These are phyloP conservation scores for Hyphopichia fennica DNA, from an alignment of 1,139 yeast species.

Conservation along the genomic window DNA sequence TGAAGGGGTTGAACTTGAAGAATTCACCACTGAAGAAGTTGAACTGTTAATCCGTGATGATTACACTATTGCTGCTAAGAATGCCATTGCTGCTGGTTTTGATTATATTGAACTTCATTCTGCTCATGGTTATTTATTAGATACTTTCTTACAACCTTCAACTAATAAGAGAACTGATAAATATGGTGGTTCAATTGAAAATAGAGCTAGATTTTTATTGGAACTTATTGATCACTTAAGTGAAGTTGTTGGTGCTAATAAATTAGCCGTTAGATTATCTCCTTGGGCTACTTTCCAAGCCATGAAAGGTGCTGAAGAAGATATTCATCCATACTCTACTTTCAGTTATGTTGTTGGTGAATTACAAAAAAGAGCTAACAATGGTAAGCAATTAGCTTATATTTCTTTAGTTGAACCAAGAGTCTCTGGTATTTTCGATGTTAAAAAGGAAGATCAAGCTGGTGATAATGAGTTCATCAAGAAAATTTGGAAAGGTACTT, in stretches of 20 bases:
- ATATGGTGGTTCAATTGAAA: slow-evolving; percentile 67
- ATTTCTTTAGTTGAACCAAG: slow-evolving; percentile 54
- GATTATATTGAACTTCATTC: slow-evolving; percentile 69
- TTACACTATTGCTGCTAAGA: slow-evolving; percentile 45
- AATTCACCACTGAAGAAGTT: slow-evolving; percentile 37
- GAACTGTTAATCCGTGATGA: slow-evolving; percentile 31
- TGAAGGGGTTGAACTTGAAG: slow-evolving; percentile 35
- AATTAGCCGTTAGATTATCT: slow-evolving; percentile 58
- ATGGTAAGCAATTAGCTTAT: slow-evolving; percentile 46
- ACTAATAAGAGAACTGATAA: slow-evolving; percentile 63
- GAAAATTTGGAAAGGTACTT: slow-evolving; percentile 48
- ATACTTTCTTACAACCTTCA: slow-evolving; percentile 50
- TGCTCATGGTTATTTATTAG: slow-evolving; percentile 69
- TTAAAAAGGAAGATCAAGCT: slow-evolving; percentile 5
- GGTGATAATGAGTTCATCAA: slow-evolving; percentile 34
- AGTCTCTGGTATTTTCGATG: slow-evolving; percentile 3
- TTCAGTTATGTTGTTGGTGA: slow-evolving; percentile 34
- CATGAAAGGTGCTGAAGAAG: slow-evolving; percentile 26
- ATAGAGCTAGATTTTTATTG: slow-evolving; percentile 57
- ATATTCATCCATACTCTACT: slow-evolving; percentile 21
- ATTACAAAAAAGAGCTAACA: slow-evolving; percentile 37
- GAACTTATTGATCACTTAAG: slow-evolving; percentile 55
- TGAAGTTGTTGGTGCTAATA: slow-evolving; percentile 53
- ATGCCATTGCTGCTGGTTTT: slow-evolving; percentile 60
- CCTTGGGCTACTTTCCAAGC: slow-evolving; percentile 43